Evolutionary conservation across 2,329 filamentous ascomycete genomes (phyloP).

Genomic region (Beauveria caledonica): DNA sequence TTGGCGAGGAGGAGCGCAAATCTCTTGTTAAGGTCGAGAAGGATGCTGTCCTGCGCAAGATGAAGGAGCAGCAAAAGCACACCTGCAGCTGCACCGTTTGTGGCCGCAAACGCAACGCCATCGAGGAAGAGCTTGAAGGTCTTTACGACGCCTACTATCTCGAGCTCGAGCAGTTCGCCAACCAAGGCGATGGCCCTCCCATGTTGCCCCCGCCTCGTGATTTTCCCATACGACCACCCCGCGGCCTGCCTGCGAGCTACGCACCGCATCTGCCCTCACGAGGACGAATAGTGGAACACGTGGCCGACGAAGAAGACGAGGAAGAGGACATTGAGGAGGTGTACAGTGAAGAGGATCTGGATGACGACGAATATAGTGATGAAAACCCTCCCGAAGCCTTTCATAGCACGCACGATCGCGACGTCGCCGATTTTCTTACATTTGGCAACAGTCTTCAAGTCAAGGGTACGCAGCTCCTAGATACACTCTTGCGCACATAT

Average conservation of each 20-base stretch:
- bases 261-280: slow-evolving; percentile 62
- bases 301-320: slow-evolving; percentile 45
- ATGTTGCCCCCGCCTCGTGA: slow-evolving; percentile 45
- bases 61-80: slow-evolving; percentile 99
- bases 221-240: slow-evolving; percentile 51
- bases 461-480: slow-evolving; percentile 56
- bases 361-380: slow-evolving; percentile 55
- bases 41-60: slow-evolving; percentile 94
- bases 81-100: slow-evolving; percentile 98
- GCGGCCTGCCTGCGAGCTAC: slow-evolving; percentile 50
- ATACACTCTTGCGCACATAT: slow-evolving; percentile 35
- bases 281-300: slow-evolving; percentile 63
- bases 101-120: slow-evolving; percentile 89
- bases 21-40: slow-evolving; percentile 97
- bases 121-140: slow-evolving; percentile 95
- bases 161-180: slow-evolving; percentile 94
- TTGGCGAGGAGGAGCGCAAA: slow-evolving; percentile 90
- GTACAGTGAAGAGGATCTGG: slow-evolving; percentile 45
- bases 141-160: slow-evolving; percentile 98
- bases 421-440: slow-evolving; percentile 82
- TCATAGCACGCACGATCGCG: slow-evolving; percentile 53
- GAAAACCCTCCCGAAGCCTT: slow-evolving; percentile 62
- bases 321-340: slow-evolving; percentile 44
- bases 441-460: slow-evolving; percentile 97
- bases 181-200: slow-evolving; percentile 64